Evolutionary conservation across 2,329 filamentous ascomycete genomes (phyloP), one percentile per base, ranked within the genome.

Genomic region (Aspergillus sp.): DNA sequence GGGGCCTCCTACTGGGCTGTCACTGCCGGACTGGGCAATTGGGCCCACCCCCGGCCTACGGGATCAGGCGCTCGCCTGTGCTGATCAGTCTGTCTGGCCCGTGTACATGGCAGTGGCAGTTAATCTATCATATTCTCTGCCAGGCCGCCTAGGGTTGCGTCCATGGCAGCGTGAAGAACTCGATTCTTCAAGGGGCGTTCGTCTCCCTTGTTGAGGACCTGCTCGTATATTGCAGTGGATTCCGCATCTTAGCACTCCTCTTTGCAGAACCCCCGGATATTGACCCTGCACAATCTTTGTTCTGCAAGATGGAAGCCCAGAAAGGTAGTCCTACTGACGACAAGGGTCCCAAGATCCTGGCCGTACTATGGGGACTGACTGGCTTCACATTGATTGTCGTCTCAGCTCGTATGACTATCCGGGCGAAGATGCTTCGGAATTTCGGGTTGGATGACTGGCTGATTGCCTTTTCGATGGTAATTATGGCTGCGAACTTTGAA

Each of bases 391-490:
- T 68, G 3, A 3, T 73, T 6, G 68, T 77, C 11, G 71, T 74
- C 3, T 35, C 52, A 2, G 68, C 70, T 1, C 68, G 76, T 6
- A 57, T 78, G 12, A 76, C 69, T 33, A 70, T 73, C 37, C 67
- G 75, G 15, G 58, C 53, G 2, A 46, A 52, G 4, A 64, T 77
- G 24, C 60, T 73, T 39, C 67, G 66, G 8, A 73, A 70, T 31
- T 54, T 75, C n/a, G 69, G 73, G 1, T 50, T 68, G 4, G 75
- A 79, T 52, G 76, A 78, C 57, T 75, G 68, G 41, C 55, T 77
- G 24, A 77, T 77, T 58, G 56, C 69, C 0, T 17, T 65, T 3
- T 70, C 74, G 2, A 63, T 74, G 62, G 73, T 75, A 57, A 27
- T 41, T 52, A 27, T 17, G 3, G 52, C 27, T 21, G 4, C 52